These are phyloP conservation scores for Ascochyta viciae-villosae DNA, from an alignment of 2,329 filamentous ascomycete species.

Conservation along the genomic window DNA sequence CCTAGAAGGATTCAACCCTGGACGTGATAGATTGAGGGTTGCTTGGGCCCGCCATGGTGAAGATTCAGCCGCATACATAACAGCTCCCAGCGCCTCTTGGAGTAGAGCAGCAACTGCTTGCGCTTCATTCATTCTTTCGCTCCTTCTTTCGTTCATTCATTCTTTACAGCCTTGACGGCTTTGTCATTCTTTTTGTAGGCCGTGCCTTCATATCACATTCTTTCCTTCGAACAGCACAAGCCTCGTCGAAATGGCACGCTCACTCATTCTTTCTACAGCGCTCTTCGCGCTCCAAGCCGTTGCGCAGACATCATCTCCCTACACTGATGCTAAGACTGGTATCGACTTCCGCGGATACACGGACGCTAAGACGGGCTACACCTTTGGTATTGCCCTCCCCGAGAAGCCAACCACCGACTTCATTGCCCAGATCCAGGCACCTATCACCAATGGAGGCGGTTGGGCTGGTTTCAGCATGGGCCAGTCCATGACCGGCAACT, in stretches of 20 bases:
- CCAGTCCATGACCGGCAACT: conserved; percentile 57
- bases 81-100: neutral
- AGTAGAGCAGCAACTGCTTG: conserved; percentile 16
- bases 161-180: conserved; percentile 45
- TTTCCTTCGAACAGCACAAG: conserved; percentile 13
- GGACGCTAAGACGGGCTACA: conserved; percentile 50
- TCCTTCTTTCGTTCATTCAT: conserved; percentile 20
- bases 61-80: conserved; percentile 23
- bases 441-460: conserved; percentile 55
- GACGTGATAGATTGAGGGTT: conserved; percentile 28
- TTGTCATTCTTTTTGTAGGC: conserved; percentile 35
- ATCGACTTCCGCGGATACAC: conserved; percentile 45
- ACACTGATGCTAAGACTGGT: conserved; percentile 42
- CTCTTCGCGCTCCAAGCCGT: conserved; percentile 33
- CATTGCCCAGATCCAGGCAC: conserved; percentile 59
- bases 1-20: conserved; percentile 16
- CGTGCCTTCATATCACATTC: conserved; percentile 32
- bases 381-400: conserved; percentile 61
- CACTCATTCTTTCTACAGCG: conserved; percentile 36
- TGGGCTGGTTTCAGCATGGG: conserved; percentile 61
- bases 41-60: conserved; percentile 21
- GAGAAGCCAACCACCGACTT: conserved; percentile 59
- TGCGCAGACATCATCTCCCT: conserved; percentile 36
- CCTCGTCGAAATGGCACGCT: conserved; percentile 35
- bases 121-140: conserved; percentile 18